phyloP scores from a whole-genome alignment of 1,284 basidiomycete genomes.

The Porogramme epimiltina region DNA sequence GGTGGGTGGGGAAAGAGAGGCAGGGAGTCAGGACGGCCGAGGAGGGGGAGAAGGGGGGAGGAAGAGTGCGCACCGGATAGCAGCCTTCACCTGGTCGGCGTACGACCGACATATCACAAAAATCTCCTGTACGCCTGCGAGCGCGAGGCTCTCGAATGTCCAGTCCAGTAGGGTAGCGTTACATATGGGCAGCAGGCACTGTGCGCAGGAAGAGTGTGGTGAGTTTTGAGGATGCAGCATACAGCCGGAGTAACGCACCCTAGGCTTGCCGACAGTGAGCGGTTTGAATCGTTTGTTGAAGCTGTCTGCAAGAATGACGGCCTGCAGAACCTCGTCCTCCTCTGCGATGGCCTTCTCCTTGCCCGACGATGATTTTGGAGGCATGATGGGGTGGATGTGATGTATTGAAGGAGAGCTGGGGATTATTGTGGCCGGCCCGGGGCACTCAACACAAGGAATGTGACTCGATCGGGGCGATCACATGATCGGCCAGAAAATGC shows the following conservation, averaged over 20 bases:
- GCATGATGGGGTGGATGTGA: conserved; percentile 43
- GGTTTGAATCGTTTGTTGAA: conserved; percentile 94
- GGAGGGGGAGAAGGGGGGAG: conserved; percentile 10
- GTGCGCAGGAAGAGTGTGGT: conserved; percentile 17
- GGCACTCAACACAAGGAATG: conserved; percentile 10
- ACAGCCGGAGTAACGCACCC: conserved; percentile 49
- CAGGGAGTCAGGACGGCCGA: background rate
- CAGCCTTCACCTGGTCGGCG: conserved; percentile 79
- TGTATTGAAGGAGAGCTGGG: conserved; percentile 3
- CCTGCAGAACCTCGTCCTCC: conserved; percentile 85
- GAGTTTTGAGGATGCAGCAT: too few species aligned
- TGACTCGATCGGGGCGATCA: conserved; percentile 26
- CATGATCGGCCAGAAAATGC: conserved; percentile 8
- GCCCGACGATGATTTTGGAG: conserved; percentile 57
- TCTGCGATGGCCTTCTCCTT: conserved; percentile 62
- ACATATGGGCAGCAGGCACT: conserved; percentile 94
- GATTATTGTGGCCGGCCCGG: conserved; percentile 1
- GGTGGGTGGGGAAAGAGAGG: background rate
- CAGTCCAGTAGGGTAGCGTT: conserved; percentile 93
- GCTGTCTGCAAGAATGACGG: conserved; percentile 92
- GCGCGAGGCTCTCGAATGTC: conserved; percentile 92
- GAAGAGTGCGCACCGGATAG: conserved; percentile 64
- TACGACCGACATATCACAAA: conserved; percentile 93
- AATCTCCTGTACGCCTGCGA: conserved; percentile 93
- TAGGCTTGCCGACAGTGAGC: conserved; percentile 80